Percentiles rank a stretch among this genome's conserved stretches.
Conservation (phyloP, 495 filamentous ascomycete species). For the Penicillium macrosclerotiorum region DNA sequence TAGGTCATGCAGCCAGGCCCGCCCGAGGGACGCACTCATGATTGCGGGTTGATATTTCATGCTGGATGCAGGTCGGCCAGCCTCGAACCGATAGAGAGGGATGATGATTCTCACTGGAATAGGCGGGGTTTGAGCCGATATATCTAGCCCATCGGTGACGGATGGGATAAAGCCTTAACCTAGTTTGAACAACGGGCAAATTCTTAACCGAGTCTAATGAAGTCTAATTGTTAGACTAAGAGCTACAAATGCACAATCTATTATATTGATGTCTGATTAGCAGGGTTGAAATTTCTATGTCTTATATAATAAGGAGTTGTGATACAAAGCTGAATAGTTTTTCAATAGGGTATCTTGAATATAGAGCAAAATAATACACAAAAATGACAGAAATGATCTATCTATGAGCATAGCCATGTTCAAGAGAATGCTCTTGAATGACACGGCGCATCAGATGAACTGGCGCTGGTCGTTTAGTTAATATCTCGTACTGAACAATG, state of each 20-base stretch:
- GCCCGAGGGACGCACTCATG: slow-evolving; percentile 54
- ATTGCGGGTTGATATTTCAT: slow-evolving; percentile 20
- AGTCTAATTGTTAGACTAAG: too few relatives aligned
- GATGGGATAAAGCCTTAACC: slow-evolving; percentile 3
- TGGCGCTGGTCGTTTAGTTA: slow-evolving; percentile 67
- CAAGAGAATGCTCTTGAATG: slow-evolving; percentile 19
- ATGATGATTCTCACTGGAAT: too few relatives aligned
- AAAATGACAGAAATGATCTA: not conserved
- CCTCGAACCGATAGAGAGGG: too few relatives aligned
- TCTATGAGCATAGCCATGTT: slow-evolving; percentile 13
- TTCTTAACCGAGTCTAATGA: not conserved
- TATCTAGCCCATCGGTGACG: too few relatives aligned
- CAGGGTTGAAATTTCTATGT: too few relatives aligned
- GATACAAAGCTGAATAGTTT: too few relatives aligned
- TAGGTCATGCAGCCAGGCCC: slow-evolving; percentile 58
- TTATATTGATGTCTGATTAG: too few relatives aligned
- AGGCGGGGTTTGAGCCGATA: too few relatives aligned
- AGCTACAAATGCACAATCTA: too few relatives aligned
- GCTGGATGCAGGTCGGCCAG: not conserved
- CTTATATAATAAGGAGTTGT: too few relatives aligned
- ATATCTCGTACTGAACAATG: slow-evolving; percentile 73
- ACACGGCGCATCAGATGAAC: slow-evolving; percentile 54
- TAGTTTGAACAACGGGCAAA: not conserved
- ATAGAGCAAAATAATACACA: not conserved
- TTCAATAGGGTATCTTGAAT: too few relatives aligned